A percentile compares a stretch with the other conserved stretches of the same genome.
phyloP scores from a whole-genome alignment of 345 rosid species.

The Gossypium arboreum region DNA sequence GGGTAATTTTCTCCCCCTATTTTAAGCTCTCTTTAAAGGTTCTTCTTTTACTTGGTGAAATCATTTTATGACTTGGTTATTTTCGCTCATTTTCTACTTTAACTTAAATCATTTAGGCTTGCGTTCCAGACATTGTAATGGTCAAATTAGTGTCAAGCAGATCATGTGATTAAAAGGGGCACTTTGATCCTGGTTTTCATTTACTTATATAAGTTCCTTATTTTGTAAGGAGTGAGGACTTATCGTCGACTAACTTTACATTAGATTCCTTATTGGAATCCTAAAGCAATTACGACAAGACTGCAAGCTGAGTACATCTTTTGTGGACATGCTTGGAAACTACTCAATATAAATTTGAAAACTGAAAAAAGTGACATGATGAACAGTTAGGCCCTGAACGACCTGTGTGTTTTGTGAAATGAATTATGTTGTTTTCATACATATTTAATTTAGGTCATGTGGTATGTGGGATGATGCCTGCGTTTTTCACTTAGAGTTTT shows the following conservation, averaged over 20 bases:
- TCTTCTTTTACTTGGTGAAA: not conserved
- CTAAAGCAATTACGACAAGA: not conserved
- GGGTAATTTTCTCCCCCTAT: not conserved
- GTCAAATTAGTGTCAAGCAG: not conserved
- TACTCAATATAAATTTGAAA: not conserved
- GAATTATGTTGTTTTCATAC: not conserved
- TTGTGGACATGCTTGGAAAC: not conserved
- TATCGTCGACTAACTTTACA: not conserved
- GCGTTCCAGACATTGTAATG: not conserved
- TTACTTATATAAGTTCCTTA: not conserved
- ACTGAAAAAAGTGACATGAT: not conserved
- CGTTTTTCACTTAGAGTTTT: slow-evolving; percentile 2
- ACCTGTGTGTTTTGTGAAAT: not conserved
- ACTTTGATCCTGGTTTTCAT: not conserved
- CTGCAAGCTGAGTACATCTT: not conserved
- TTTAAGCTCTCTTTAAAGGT: not conserved
- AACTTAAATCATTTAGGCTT: not conserved
- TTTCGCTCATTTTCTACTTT: not conserved
- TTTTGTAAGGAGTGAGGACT: not conserved
- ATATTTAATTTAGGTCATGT: not conserved
- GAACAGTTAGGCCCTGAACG: not conserved
- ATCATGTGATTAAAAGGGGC: not conserved
- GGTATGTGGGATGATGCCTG: not conserved
- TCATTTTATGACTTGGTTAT: not conserved
- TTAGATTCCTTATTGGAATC: not conserved